Base-by-base conservation (phyloP, 805 yeast genomes). In the Starmerella etchellsii region DNA sequence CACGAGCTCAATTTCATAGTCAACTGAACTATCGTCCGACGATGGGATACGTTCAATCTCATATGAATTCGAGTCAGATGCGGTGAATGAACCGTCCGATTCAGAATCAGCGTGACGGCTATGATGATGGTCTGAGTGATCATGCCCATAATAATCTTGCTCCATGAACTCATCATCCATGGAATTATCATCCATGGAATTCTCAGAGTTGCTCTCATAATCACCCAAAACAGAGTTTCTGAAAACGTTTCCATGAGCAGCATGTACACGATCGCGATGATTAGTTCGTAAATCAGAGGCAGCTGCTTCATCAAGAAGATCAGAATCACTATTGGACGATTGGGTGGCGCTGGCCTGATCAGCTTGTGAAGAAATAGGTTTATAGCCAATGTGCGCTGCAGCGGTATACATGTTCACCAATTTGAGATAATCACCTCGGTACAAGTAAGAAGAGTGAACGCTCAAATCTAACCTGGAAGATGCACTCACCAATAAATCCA, bases 161-260 rank as follows among this genome's bases (percentile, higher is more conserved):
- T 23, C 25, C 25, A 10, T 10, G 7, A 8, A 7, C 21, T 54
- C 63, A 10, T 60, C 61, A 32, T 60, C 67, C 31, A 54, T 57
- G 11, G 58, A 59, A 25, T 60, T 51, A 19, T 55, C 66, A 4
- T 63, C 58, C 6, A 52, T 60, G 28, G 54, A 25, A 8, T 19
- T 16, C 15, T 30, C 32, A 4, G 29, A 30, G 4, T 70, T 81
- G 30, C 81, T 77, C 52, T 88, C 96, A 56, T 80, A 88, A 93
- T 88, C 87, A 1, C 95, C 96, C 31, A 88, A 66, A 0, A 96
- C 82, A 0, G 96, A 87, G 56, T 91, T 87, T 30, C 79, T 67
- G 59, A 88, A 76, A 54, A 87, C 65, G 56, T 87, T 36, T 2
- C 45, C 40, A 2, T 24, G 38, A 10, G 43, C 18, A 3, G 19